These are phyloP conservation scores for Penicillium thymicola DNA, from an alignment of 2,329 filamentous ascomycete species.

Conservation along the genomic window DNA sequence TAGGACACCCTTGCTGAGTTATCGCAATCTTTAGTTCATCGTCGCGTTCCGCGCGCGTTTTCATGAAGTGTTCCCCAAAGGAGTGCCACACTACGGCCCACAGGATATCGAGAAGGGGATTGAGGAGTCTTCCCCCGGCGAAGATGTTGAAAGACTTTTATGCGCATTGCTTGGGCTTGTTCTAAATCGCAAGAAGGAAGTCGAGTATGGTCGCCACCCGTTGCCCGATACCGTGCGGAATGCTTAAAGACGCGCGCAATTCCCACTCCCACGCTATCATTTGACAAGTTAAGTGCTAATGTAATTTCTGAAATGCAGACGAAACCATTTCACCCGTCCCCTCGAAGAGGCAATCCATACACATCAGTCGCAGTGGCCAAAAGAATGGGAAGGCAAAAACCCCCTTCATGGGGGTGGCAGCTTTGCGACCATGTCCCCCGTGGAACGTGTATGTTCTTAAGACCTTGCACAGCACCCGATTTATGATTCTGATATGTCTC, in stretches of 20 bases:
- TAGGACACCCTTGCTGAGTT: conserved; percentile 34
- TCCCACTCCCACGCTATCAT: conserved; percentile 4
- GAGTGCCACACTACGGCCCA: conserved; percentile 82
- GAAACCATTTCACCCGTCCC: conserved; percentile 87
- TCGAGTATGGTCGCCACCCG: conserved; percentile 69
- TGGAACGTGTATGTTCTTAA: conserved; percentile 66
- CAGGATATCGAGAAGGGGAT: conserved; percentile 92
- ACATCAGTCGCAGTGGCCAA: conserved; percentile 85
- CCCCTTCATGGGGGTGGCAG: conserved; percentile 75
- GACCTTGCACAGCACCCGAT: neutral
- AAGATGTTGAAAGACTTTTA: conserved; percentile 80
- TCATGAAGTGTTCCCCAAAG: conserved; percentile 81
- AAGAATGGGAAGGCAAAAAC: conserved; percentile 76
- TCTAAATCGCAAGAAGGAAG: conserved; percentile 95
- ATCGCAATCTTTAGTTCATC: conserved; percentile 67
- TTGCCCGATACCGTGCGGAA: conserved; percentile 13
- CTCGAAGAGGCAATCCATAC: conserved; percentile 87
- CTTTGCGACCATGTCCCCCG: conserved; percentile 78
- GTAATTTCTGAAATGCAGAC: conserved; percentile 51
- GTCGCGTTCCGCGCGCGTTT: conserved; percentile 98
- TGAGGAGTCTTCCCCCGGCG: conserved; percentile 71
- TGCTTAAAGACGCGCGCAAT: conserved; percentile 8
- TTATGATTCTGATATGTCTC: conserved; percentile 7
- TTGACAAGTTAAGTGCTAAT: conserved; percentile 29
- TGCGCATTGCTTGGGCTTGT: conserved; percentile 85